Base-by-base conservation (phyloP, 306 rosid genomes). In the Pyrus bretschneideri region DNA sequence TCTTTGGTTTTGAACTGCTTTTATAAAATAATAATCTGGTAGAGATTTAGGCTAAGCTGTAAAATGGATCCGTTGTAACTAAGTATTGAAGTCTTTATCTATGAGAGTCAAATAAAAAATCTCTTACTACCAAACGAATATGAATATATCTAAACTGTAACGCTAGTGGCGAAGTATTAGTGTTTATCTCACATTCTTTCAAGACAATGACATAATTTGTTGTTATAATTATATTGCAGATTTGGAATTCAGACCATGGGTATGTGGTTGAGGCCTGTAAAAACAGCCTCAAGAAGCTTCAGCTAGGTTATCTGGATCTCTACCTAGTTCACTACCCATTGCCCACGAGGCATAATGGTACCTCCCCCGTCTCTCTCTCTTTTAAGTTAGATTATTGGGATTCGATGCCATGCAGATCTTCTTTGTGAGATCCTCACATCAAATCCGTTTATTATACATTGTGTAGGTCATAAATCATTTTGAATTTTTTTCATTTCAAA, bases 161-260 rank as follows among this genome's bases (percentile, higher is more conserved):
- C 3, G 9, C 3, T 14, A 51, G 19, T 2, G 19, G 0, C 0
- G 0, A 51, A 17, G 21, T 51, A 51, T 51, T 15, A 17, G 9
- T 15, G 21, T 51, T 49, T 51, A 51, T 51, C 55, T 51, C 55
- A 51, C 9, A 15, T 51, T 51, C 19, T 38, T 9, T 6, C 3
- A 51, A 5, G 1, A 51, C 21, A 51, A 2, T 51, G 10, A 29
- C 1, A 13, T 25, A 62, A 62, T 14, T 14, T 15, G 8, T 13
- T 23, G 40, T 12, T 62, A 22, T 22, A 9, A 1, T 58, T 1
- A 13, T 49, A 42, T 70, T 85, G 81, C 86, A 89, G 93, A 89
- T 91, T 45, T 91, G 96, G 96, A 91, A 91, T 80, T 91, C 93
- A 72, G 96, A 91, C 84, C 96, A 91, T 80, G 96, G 96, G 54